These are phyloP conservation scores for Aureobasidium sp. DNA, from an alignment of 2,329 filamentous ascomycete genomes.

Conservation along the genomic window DNA sequence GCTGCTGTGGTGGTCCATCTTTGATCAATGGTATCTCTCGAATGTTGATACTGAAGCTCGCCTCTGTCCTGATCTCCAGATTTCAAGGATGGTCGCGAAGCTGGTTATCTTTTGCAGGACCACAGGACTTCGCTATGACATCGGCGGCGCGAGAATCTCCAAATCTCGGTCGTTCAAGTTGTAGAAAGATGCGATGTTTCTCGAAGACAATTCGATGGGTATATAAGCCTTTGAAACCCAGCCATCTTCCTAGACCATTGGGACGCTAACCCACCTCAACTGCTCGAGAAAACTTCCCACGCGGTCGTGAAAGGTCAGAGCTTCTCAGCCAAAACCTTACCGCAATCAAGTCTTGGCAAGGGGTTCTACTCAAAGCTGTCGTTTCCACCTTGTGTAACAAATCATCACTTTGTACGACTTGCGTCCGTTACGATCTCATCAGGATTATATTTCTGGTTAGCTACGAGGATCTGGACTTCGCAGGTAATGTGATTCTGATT, in stretches of 20 bases:
- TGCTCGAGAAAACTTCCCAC: not conserved
- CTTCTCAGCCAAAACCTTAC: constrained; percentile 9
- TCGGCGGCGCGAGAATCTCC: not conserved
- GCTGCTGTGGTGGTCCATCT: constrained; percentile 3
- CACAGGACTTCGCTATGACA: not conserved
- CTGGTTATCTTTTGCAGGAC: not conserved
- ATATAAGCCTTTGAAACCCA: not conserved
- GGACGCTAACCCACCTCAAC: constrained; percentile 1
- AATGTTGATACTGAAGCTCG: not conserved
- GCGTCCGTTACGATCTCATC: too few species aligned
- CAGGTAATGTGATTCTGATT: too few species aligned
- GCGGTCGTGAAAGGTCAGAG: not conserved
- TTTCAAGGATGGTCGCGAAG: not conserved
- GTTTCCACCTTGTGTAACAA: not conserved
- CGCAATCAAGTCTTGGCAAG: not conserved
- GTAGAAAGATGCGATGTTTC: not conserved
- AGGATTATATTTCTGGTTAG: too few species aligned
- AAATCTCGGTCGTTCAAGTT: not conserved
- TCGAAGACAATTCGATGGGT: not conserved
- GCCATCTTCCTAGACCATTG: constrained; percentile 11
- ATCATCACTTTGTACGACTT: not conserved
- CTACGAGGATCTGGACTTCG: too few species aligned
- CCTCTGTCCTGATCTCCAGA: not conserved
- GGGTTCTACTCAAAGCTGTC: not conserved
- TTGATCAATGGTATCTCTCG: too few species aligned